A percentile compares a stretch with the other conserved stretches of the same genome.
Conservation (phyloP, 108 stramenopile species). For the Nitzschia palea region DNA sequence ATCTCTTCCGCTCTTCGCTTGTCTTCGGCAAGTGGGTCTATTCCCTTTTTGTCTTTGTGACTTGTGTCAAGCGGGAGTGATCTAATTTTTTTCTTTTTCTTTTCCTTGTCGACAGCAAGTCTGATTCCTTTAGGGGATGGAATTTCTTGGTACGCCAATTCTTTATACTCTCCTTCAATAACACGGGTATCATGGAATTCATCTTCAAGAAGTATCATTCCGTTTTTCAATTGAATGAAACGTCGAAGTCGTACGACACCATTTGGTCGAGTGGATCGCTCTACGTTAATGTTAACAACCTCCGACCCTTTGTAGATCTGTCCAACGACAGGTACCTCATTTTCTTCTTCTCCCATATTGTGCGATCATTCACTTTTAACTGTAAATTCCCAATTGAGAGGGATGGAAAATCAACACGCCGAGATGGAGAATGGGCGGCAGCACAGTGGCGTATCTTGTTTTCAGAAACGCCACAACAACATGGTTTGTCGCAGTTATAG, state of each 20-base stretch:
- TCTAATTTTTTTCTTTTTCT: not conserved
- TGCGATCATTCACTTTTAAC: not conserved
- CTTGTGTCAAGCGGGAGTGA: not conserved
- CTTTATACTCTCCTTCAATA: conserved; percentile 11
- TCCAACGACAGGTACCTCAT: not conserved
- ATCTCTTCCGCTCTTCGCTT: conserved; percentile 1
- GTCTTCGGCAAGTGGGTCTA: too few relatives aligned
- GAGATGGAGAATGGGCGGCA: too few relatives aligned
- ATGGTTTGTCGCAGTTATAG: too few relatives aligned
- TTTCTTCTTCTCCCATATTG: not conserved
- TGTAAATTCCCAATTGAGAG: too few relatives aligned
- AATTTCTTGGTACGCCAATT: conserved; percentile 15
- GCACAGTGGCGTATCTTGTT: too few relatives aligned
- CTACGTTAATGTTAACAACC: conserved; percentile 12
- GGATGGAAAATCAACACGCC: too few relatives aligned
- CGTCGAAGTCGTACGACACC: conserved; percentile 4
- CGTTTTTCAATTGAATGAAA: conserved; percentile 8
- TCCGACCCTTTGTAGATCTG: not conserved
- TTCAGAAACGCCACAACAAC: too few relatives aligned
- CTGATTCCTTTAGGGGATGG: conserved; percentile 6
- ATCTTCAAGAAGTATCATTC: conserved; percentile 26
- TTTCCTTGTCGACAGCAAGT: not conserved
- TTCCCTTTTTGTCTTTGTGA: not conserved
- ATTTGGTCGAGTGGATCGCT: conserved; percentile 9
- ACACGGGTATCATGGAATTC: not conserved